Conservation (phyloP, 1,284 basidiomycete species). For the Rhodotorula sp. region DNA sequence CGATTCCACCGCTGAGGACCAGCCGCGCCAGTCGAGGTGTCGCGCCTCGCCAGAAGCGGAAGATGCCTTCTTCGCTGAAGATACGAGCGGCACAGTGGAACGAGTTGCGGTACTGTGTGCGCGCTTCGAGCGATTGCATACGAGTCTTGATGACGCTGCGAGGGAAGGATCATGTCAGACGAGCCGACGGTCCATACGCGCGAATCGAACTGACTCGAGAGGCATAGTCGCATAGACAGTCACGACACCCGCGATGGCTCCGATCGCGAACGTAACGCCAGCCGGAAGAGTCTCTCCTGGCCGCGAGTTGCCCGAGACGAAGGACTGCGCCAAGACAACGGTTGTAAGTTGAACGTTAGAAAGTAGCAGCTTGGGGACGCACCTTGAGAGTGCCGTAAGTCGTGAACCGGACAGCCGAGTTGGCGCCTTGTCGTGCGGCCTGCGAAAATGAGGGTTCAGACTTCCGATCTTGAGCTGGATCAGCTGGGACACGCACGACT, state of each 20-base stretch:
- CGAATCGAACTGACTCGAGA: conserved; percentile 66
- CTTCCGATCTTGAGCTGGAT: conserved; percentile 51
- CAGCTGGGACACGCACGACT: conserved; percentile 58
- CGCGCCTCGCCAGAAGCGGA: conserved; percentile 86
- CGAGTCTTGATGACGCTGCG: conserved; percentile 92
- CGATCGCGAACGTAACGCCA: conserved; percentile 89
- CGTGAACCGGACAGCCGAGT: conserved; percentile 95
- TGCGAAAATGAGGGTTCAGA: neutral
- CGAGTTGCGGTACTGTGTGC: conserved; percentile 79
- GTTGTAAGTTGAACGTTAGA: too few species aligned
- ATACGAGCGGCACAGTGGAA: conserved; percentile 93
- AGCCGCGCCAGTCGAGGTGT: conserved; percentile 81
- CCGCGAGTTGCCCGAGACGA: conserved; percentile 77
- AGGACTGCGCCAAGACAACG: conserved; percentile 53
- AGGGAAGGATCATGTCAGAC: neutral
- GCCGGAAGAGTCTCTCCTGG: conserved; percentile 81
- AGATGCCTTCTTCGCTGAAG: conserved; percentile 56
- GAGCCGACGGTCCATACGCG: too few species aligned
- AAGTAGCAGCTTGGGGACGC: neutral
- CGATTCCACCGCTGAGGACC: conserved; percentile 87
- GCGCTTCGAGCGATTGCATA: conserved; percentile 89
- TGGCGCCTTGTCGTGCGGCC: conserved; percentile 93
- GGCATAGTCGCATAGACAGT: conserved; percentile 94
- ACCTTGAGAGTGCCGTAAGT: conserved; percentile 86
- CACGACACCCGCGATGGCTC: conserved; percentile 86